Evolutionary conservation across 2,329 filamentous ascomycete genomes (phyloP), one percentile per base, ranked within the genome.

Genomic region (Colletotrichum camelliae): DNA sequence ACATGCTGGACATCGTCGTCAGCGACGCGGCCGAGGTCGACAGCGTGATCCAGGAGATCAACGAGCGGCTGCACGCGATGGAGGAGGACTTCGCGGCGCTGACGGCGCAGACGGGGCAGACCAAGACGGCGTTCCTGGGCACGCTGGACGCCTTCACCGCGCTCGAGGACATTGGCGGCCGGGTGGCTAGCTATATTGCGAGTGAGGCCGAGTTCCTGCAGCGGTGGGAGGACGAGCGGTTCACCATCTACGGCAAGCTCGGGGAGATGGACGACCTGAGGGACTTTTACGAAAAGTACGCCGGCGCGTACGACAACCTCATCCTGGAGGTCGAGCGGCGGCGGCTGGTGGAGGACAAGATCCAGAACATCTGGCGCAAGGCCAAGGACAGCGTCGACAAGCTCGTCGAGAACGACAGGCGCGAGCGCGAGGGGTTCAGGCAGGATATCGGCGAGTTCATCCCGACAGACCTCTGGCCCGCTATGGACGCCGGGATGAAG

Each of bases 281-380:
- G 13, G 88, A 91, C n/a, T 95, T 98, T 80, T 98, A 98, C 84
- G 94, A 96, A 76, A 93, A 94, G 21, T 99, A 98, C 80, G 89
- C 94, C 24, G 90, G 92, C 68, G 95, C 96, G 0, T 98, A 99
- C 81, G 94, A 95, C 79, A 93, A 93, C 24, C 87, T 99, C 15
- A 90, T 98, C 29, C 89, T 98, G 2, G 97, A 99, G 83, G 93
- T 96, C 7, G 93, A 94, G 68, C 89, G 97, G 29, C 90, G 97
- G 12, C 92, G 91, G 75, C 87, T 90, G 16, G 91, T 95, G 43
- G 94, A 97, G 80, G 91, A 93, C 37, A 93, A 94, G 77, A 93
- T 97, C 68, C 90, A 93, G 78, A 89, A 88, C 58, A 92, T 98
- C 31, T 94, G 96, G 81, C 91, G 91, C 76, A 96, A 96, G 80